Percentiles rank a stretch among this genome's conserved stretches.
These are phyloP conservation scores for Articulospora tetracladia DNA, from an alignment of 495 filamentous ascomycete genomes.

Conservation along the genomic window DNA sequence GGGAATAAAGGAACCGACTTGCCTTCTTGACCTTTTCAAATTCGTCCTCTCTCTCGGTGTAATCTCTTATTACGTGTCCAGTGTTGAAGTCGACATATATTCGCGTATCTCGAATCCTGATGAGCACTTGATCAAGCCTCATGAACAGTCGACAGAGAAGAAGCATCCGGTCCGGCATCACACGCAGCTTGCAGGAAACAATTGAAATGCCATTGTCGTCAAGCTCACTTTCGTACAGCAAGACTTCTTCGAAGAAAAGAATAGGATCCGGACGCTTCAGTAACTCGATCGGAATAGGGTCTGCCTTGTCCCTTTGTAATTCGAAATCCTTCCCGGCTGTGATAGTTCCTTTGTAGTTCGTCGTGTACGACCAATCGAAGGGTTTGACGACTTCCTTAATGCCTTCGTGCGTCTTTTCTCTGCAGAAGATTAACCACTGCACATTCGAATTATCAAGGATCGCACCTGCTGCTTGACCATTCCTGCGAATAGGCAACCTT, in stretches of 20 bases:
- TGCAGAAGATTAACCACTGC: constrained; percentile 30
- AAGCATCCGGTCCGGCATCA: constrained; percentile 84
- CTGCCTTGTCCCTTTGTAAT: constrained; percentile 34
- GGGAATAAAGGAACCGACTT: constrained; percentile 23
- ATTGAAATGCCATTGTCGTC: constrained; percentile 95
- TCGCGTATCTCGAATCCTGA: constrained; percentile 83
- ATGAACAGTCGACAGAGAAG: constrained; percentile 88
- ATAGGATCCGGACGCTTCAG: constrained; percentile 87
- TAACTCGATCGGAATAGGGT: constrained; percentile 75
- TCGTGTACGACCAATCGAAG: constrained; percentile 97
- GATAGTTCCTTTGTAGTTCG: constrained; percentile 72
- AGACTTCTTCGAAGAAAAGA: constrained; percentile 88
- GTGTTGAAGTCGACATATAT: constrained; percentile 85
- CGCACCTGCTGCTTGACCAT: constrained; percentile 76
- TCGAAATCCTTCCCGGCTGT: constrained; percentile 19
- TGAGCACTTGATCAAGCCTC: constrained; percentile 83
- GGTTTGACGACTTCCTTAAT: constrained; percentile 93
- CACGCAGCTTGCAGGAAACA: constrained; percentile 81
- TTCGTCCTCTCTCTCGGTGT: constrained; percentile 72
- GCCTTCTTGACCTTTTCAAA: constrained; percentile 78
- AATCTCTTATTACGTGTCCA: constrained; percentile 84
- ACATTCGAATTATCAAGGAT: neutral
- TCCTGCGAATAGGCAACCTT: constrained; percentile 88
- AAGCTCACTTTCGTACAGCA: constrained; percentile 95
- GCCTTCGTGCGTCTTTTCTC: constrained; percentile 79